These are phyloP conservation scores for Pseudogymnoascus verrucosus DNA, from an alignment of 2,329 filamentous ascomycete species.

Conservation along the genomic window DNA sequence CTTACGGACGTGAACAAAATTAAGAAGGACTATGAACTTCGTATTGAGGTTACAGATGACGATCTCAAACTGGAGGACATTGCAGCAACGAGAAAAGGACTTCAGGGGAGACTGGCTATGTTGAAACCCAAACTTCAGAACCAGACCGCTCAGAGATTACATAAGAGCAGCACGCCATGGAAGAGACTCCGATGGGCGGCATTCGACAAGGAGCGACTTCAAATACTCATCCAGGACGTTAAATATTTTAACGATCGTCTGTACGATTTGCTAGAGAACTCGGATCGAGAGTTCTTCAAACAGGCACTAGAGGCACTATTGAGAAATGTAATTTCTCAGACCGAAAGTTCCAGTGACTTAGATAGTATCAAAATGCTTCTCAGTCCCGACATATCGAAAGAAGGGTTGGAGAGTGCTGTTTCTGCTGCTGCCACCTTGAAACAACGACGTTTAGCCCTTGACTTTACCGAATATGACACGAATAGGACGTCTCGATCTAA, in stretches of 20 bases:
- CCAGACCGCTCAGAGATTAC: slow-evolving; percentile 14
- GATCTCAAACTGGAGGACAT: background rate
- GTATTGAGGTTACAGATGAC: slow-evolving; percentile 12
- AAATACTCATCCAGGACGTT: slow-evolving; percentile 16
- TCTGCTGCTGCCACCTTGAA: slow-evolving; percentile 12
- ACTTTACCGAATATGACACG: background rate
- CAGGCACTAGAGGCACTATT: slow-evolving; percentile 7
- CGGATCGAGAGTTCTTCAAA: slow-evolving; percentile 9
- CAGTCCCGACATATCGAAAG: background rate
- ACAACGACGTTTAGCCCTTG: slow-evolving; percentile 11
- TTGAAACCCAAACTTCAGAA: slow-evolving; percentile 11
- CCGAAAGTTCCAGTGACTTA: slow-evolving; percentile 8
- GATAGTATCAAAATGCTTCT: slow-evolving; percentile 13
- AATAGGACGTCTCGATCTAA: background rate
- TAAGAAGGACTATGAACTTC: slow-evolving; percentile 18
- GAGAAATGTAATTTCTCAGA: slow-evolving; percentile 12
- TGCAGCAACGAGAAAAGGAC: slow-evolving; percentile 9
- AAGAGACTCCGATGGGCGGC: slow-evolving; percentile 20
- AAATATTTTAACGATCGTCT: slow-evolving; percentile 15
- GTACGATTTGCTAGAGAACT: slow-evolving; percentile 15
- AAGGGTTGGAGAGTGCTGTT: slow-evolving; percentile 5
- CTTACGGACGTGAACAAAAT: slow-evolving; percentile 15
- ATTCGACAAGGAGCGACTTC: slow-evolving; percentile 17
- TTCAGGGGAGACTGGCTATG: slow-evolving; percentile 2
- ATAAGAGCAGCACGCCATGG: slow-evolving; percentile 14